These are phyloP conservation scores for Cyberlindnera euphorbiae DNA, from an alignment of 805 yeast genomes.

Conservation along the genomic window DNA sequence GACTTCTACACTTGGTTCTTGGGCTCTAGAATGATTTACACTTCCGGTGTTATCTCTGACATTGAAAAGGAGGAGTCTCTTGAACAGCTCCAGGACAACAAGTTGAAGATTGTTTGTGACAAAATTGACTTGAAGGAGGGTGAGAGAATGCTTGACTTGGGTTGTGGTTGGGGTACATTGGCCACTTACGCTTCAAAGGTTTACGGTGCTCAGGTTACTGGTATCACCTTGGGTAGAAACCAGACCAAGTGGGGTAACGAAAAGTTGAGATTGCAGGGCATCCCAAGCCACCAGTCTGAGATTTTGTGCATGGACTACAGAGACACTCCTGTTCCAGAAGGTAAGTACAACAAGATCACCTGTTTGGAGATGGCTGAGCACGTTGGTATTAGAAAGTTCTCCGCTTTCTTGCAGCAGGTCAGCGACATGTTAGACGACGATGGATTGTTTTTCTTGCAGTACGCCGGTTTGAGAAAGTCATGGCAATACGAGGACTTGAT, in stretches of 20 bases:
- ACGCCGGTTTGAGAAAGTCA: constrained; percentile 83
- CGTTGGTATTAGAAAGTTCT: constrained; percentile 85
- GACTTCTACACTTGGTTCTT: constrained; percentile 92
- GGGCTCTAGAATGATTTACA: constrained; percentile 93
- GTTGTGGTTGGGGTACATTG: constrained; percentile 96
- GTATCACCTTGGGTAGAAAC: constrained; percentile 84
- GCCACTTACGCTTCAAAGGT: constrained; percentile 78
- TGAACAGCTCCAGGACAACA: constrained; percentile 83
- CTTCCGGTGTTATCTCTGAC: constrained; percentile 79
- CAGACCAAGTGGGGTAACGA: constrained; percentile 88
- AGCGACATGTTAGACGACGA: constrained; percentile 87
- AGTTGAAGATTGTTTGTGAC: constrained; percentile 81
- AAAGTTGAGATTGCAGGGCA: constrained; percentile 63
- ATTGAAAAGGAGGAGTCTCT: constrained; percentile 66
- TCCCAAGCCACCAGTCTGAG: constrained; percentile 61
- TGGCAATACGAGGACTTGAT: constrained; percentile 94
- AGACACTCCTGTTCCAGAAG: constrained; percentile 74
- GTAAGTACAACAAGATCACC: constrained; percentile 77
- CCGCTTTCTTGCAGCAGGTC: constrained; percentile 72
- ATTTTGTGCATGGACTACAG: constrained; percentile 85
- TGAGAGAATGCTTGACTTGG: constrained; percentile 76
- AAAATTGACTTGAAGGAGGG: constrained; percentile 71
- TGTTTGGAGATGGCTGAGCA: constrained; percentile 96
- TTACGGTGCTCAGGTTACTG: constrained; percentile 83
- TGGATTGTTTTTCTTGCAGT: constrained; percentile 81